Base-by-base conservation (phyloP, 2,329 filamentous ascomycete species). In the Salinomyces thailandicus region DNA sequence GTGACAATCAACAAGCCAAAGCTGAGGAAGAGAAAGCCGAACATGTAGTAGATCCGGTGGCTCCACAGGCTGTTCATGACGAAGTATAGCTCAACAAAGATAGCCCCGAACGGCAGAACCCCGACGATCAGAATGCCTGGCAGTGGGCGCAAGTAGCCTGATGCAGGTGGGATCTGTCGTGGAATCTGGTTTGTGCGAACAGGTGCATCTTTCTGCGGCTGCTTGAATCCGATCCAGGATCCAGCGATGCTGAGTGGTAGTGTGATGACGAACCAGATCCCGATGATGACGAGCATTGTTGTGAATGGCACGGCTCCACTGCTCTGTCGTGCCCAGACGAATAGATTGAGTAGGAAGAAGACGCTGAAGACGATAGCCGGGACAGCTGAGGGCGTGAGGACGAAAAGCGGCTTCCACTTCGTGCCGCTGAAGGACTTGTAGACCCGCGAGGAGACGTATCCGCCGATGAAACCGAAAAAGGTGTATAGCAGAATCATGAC, bases 21-120 rank as follows among this genome's bases (percentile, higher is more conserved):
- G 71, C 87, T 95, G 38, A 98, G 73, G 71, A 98, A 98, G 22
- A 98, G 69, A 72, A 98, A 98, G 15, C 91, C 91, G 54, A 98
- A 98, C 91, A 98, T 98, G 73, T 98, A 98, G 71, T 98, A 98
- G 48, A 98, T 91, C 63, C 91, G 85, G 68, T 81, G 89, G 63
- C 93, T 94, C 91, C 91, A 98, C 58, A 98, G 89, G 17, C 85
- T 93, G 64, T 81, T 93, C 85, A 98, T 93, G 68, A 98, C 95
- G 64, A 96, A 96, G 72, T 94, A 96, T 2, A 98, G 77, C 66
- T 98, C 91, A 31, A 96, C 87, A 49, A 96, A 95, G 57, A 98
- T 96, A 44, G 91, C 89, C 31, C 84, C 86, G 53, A 98, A 98
- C 0, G 91, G 91, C 17, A 96, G 71, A 34, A 96, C 79, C 35